These are phyloP conservation scores for Candida vaughaniae DNA, from an alignment of 805 yeast genomes.

Conservation along the genomic window DNA sequence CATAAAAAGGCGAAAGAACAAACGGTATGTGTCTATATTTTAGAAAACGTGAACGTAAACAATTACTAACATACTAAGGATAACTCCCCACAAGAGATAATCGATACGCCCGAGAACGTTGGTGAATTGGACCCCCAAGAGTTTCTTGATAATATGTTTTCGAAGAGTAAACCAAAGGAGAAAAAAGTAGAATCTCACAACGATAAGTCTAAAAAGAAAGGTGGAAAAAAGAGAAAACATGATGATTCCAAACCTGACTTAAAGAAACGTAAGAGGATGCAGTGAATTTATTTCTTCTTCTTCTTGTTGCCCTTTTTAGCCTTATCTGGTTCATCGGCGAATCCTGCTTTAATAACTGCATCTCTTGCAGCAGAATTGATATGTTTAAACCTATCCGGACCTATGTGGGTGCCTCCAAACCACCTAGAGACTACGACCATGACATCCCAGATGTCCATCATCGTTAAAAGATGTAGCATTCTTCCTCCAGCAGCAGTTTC, in stretches of 20 bases:
- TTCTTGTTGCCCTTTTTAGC: conserved; percentile 28
- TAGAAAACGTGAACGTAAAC: no score
- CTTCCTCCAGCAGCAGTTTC: conserved; percentile 95
- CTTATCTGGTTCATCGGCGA: conserved; percentile 24
- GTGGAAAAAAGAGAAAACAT: no score
- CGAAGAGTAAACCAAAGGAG: no score
- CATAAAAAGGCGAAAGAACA: no score
- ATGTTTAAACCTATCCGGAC: conserved; percentile 93
- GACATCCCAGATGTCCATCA: conserved; percentile 80
- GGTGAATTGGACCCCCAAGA: no score
- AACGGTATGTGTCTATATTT: no score
- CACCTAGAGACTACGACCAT: conserved; percentile 86
- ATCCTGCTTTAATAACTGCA: conserved; percentile 68
- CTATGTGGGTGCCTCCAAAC: conserved; percentile 90
- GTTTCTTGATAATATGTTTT: no score
- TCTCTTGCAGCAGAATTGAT: conserved; percentile 87
- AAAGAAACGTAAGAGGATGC: conserved; percentile 3
- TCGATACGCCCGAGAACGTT: no score
- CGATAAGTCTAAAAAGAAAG: no score
- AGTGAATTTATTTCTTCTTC: conserved; percentile 6
- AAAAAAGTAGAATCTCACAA: no score
- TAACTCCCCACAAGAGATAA: no score
- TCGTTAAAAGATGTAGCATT: conserved; percentile 72
- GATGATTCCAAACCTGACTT: not conserved
- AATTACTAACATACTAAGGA: no score